Conservation (phyloP, 1,284 basidiomycete genomes). For the Boletus smithii region DNA sequence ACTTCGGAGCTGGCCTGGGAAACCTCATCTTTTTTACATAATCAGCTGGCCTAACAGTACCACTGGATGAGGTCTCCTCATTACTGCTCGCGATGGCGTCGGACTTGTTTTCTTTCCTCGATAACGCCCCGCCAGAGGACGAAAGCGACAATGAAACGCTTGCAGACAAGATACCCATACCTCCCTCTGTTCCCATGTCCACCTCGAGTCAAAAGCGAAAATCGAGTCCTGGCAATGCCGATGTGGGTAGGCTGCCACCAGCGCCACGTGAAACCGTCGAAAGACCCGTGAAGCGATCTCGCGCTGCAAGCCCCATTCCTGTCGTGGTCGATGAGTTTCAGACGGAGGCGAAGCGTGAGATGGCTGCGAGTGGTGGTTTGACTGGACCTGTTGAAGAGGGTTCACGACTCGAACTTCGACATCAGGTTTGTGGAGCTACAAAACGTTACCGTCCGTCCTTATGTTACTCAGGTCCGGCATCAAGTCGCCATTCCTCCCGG, state of each 20-base stretch:
- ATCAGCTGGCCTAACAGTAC: too few species aligned
- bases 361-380: slow-evolving; percentile 80
- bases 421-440: slow-evolving; percentile 55
- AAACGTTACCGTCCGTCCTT: not conserved
- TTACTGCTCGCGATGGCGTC: slow-evolving; percentile 19
- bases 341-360: slow-evolving; percentile 84
- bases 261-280: slow-evolving; percentile 11
- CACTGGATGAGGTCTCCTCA: not conserved
- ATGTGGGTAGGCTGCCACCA: slow-evolving; percentile 3
- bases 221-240: slow-evolving; percentile 6
- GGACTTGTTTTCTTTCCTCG: slow-evolving; percentile 32
- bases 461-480: slow-evolving; percentile 67
- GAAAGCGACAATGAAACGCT: slow-evolving; percentile 24
- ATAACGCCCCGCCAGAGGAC: slow-evolving; percentile 15
- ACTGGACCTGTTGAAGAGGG: slow-evolving; percentile 66
- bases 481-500: slow-evolving; percentile 94
- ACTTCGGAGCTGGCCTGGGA: too few species aligned
- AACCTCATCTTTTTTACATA: slow-evolving; percentile 7
- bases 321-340: slow-evolving; percentile 87
- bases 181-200: not conserved
- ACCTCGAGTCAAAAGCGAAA: slow-evolving; percentile 25
- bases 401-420: slow-evolving; percentile 68
- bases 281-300: slow-evolving; percentile 24
- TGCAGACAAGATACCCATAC: not conserved
- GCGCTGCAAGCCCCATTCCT: slow-evolving; percentile 52